These are phyloP conservation scores for Hanseniaspora lachancei DNA, from an alignment of 805 yeast genomes.

Conservation along the genomic window DNA sequence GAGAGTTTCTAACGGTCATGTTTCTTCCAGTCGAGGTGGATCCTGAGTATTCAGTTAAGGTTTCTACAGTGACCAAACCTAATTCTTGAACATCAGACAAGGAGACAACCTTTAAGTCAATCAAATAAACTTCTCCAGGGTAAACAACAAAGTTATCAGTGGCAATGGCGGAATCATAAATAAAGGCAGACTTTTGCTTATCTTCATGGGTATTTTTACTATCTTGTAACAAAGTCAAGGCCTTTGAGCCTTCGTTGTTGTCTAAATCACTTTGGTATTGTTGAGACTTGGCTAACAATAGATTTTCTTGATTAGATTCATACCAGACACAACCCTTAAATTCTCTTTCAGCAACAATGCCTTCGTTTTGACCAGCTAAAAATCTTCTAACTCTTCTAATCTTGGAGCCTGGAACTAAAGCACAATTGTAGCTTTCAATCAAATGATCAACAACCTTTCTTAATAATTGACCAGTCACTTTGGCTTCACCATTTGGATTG, in stretches of 20 bases:
- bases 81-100: constrained; percentile 39
- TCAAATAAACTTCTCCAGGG: constrained; percentile 75
- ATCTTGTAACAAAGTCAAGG: constrained; percentile 10
- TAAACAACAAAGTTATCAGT: constrained; percentile 58
- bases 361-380: constrained; percentile 90
- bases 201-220: constrained; percentile 9
- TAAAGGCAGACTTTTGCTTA: constrained; percentile 12
- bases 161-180: constrained; percentile 49
- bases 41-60: constrained; percentile 51
- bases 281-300: constrained; percentile 32
- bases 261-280: constrained; percentile 24
- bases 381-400: constrained; percentile 86
- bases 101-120: constrained; percentile 75
- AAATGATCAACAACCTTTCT: constrained; percentile 71
- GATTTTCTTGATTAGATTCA: constrained; percentile 64
- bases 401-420: constrained; percentile 82
- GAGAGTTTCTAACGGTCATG: constrained; percentile 50
- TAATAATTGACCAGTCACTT: constrained; percentile 56
- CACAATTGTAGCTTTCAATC: constrained; percentile 72
- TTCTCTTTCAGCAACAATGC: constrained; percentile 79
- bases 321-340: constrained; percentile 87
- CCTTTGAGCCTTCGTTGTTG: constrained; percentile 2
- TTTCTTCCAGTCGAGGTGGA: constrained; percentile 41
- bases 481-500: constrained; percentile 19
- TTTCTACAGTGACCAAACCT: constrained; percentile 58